These are phyloP conservation scores for Silene noctiflora DNA, from an alignment of 179 eudicot genomes.

Conservation along the genomic window DNA sequence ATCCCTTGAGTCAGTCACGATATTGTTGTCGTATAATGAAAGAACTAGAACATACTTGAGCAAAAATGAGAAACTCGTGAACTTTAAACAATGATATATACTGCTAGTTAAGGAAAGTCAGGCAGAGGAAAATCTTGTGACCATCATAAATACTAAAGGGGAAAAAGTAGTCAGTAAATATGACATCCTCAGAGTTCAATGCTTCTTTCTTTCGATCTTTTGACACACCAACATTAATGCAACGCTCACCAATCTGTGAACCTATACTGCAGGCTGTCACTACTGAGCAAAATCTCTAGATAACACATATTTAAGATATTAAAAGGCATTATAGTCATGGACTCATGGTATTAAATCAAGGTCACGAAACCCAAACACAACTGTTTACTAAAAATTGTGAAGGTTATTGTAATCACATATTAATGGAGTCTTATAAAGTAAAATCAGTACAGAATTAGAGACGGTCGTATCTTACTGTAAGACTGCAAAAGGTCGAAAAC, in stretches of 20 bases:
- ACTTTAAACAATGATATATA: background rate
- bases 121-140: constrained; percentile 24
- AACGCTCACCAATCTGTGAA: constrained; percentile 3
- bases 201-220: constrained; percentile 7
- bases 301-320: background rate
- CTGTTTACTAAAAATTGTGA: background rate
- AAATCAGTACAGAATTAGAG: too few relatives aligned
- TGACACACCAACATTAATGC: constrained; percentile 18
- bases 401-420: too few relatives aligned
- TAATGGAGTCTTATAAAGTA: too few relatives aligned
- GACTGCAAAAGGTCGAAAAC: too few relatives aligned
- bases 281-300: background rate
- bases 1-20: too few relatives aligned
- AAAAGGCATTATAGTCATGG: too few relatives aligned
- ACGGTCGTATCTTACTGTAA: too few relatives aligned
- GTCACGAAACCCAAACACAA: background rate
- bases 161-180: background rate
- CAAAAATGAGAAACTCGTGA: constrained; percentile 25
- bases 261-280: background rate
- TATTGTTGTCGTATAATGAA: too few relatives aligned
- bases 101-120: constrained; percentile 12
- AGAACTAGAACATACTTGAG: background rate
- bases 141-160: constrained; percentile 18
- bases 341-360: background rate
- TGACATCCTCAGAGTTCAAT: constrained; percentile 12